A percentile compares a stretch with the other conserved stretches of the same genome.
These are phyloP conservation scores for Linnemannia elongata DNA, from an alignment of 192 early-diverging fungal species.

Conservation along the genomic window DNA sequence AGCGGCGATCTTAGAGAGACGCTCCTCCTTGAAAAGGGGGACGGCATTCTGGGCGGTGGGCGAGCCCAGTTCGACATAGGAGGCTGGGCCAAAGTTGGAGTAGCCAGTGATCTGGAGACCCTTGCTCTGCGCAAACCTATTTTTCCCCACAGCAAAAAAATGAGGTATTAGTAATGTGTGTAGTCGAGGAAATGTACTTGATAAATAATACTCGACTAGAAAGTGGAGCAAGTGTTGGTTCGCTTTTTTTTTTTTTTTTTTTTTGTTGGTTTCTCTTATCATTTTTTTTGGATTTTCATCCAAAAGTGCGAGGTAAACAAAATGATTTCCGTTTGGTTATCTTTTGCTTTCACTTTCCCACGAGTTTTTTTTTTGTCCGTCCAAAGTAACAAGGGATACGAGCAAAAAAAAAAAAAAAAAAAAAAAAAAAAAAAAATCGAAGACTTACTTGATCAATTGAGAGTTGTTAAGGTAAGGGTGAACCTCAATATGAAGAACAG, in stretches of 20 bases:
- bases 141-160: neutral
- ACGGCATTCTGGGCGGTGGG: constrained; percentile 46
- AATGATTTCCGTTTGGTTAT: too few relatives aligned
- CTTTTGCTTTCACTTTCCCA: neutral
- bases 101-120: constrained; percentile 80
- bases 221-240: neutral
- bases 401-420: neutral
- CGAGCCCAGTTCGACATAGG: constrained; percentile 50
- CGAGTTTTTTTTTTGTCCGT: neutral
- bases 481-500: constrained; percentile 81
- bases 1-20: constrained; percentile 67
- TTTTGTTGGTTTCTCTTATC: neutral
- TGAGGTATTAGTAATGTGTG: neutral
- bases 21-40: constrained; percentile 62
- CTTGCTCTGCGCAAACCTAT: constrained; percentile 60
- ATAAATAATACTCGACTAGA: neutral
- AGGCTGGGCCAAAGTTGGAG: constrained; percentile 74
- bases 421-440: too few relatives aligned
- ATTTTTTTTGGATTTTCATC: too few relatives aligned
- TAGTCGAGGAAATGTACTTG: neutral
- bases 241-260: neutral
- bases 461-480: constrained; percentile 82
- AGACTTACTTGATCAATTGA: constrained; percentile 70
- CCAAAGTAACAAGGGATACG: neutral
- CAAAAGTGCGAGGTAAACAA: neutral